These are phyloP conservation scores for Aspergillus diversus DNA, from an alignment of 495 filamentous ascomycete genomes.

Conservation along the genomic window DNA sequence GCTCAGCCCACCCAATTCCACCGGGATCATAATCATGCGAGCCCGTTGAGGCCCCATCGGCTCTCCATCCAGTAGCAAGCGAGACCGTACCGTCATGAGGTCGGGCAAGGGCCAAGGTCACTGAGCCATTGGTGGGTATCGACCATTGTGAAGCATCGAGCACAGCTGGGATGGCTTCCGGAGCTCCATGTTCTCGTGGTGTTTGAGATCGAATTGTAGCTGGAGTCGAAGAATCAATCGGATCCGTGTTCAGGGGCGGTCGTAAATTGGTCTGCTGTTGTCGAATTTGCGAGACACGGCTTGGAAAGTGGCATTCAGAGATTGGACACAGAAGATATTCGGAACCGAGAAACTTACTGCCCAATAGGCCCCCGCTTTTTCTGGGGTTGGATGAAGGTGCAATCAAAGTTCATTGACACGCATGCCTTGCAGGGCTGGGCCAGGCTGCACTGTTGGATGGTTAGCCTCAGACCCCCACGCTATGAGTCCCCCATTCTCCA, in stretches of 20 bases:
- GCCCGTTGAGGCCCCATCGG: constrained; percentile 30
- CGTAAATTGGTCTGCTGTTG: constrained; percentile 40
- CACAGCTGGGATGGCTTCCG: constrained; percentile 21
- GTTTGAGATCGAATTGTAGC: constrained; percentile 19
- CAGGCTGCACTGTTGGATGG: constrained; percentile 38
- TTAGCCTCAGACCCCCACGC: neutral
- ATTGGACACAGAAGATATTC: neutral
- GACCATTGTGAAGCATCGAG: constrained; percentile 29
- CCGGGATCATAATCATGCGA: constrained; percentile 25
- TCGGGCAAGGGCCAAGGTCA: constrained; percentile 33
- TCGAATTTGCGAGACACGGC: constrained; percentile 47
- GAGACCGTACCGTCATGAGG: constrained; percentile 20
- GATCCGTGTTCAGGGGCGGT: constrained; percentile 17
- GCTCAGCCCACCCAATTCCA: constrained; percentile 37
- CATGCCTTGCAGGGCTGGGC: constrained; percentile 46
- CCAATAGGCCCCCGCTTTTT: constrained; percentile 48
- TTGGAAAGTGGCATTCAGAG: constrained; percentile 11
- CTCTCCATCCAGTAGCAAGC: constrained; percentile 29
- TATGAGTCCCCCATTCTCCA: neutral
- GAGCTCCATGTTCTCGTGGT: constrained; percentile 24
- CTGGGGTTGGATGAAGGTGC: constrained; percentile 49
- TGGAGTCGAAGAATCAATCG: neutral
- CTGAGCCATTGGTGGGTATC: constrained; percentile 26
- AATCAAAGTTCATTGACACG: constrained; percentile 47
- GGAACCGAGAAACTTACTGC: constrained; percentile 37